phyloP scores from a whole-genome alignment of 164 flowering plant genomes.

The Macadamia tetraphylla region DNA sequence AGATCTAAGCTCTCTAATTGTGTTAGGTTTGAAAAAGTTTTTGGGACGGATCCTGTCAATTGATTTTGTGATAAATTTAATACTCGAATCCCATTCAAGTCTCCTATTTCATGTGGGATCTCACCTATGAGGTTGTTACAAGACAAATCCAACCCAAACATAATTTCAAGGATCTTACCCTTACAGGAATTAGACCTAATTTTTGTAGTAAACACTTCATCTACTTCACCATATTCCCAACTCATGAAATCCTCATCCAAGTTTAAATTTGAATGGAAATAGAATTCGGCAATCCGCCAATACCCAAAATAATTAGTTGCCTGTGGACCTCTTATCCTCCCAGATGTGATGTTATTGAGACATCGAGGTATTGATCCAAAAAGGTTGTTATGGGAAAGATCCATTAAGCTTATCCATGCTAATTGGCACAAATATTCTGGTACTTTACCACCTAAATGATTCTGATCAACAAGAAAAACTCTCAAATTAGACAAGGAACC shows the following conservation, averaged over 20 bases:
- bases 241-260: no score
- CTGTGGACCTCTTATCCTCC: not conserved
- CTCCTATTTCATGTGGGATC: conserved; percentile 21
- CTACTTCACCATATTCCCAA: not conserved
- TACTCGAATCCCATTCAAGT: not conserved
- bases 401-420: not conserved
- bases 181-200: conserved; percentile 2
- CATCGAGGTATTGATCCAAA: conserved; percentile 2
- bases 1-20: conserved; percentile 24
- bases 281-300: not conserved
- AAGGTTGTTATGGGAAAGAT: conserved; percentile 7
- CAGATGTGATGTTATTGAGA: not conserved
- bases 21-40: conserved; percentile 8
- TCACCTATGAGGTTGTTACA: conserved; percentile 15
- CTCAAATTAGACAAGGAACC: not conserved
- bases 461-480: not conserved
- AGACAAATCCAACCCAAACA: conserved; percentile 24
- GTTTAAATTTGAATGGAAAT: no score
- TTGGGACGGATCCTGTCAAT: conserved; percentile 14
- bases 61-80: conserved; percentile 20
- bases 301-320: no score
- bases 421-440: conserved; percentile 2
- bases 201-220: conserved; percentile 15
- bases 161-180: not conserved
- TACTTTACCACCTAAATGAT: not conserved